Evolutionary conservation across 768 basidiomycete genomes (phyloP).

Genomic region (Tephrocybe sp.): DNA sequence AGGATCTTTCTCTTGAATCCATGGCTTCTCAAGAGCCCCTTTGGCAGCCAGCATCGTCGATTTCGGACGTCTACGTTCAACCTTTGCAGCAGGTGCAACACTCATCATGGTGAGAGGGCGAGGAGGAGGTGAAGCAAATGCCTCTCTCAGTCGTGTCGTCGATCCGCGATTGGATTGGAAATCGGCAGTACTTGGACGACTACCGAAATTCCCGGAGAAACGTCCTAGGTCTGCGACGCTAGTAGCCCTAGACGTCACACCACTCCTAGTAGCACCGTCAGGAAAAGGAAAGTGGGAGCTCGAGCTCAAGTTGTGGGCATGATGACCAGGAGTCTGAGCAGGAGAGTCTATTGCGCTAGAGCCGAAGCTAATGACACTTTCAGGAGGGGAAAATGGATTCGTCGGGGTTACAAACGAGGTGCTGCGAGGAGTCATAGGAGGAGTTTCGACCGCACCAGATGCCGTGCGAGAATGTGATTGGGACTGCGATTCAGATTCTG

Average conservation of each 20-base stretch:
- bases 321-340: conserved; percentile 22
- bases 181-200: conserved; percentile 33
- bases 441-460: conserved; percentile 32
- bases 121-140: conserved; percentile 56
- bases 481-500: conserved; percentile 23
- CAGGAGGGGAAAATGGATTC: conserved; percentile 54
- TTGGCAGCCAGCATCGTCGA: conserved; percentile 44
- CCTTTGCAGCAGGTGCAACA: conserved; percentile 40
- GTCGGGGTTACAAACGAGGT: conserved; percentile 28
- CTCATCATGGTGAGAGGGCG: conserved; percentile 58
- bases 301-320: conserved; percentile 15
- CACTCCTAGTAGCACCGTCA: conserved; percentile 33
- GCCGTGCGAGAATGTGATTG: conserved; percentile 33
- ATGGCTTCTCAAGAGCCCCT: conserved; percentile 54
- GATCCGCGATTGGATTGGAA: conserved; percentile 30
- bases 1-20: conserved; percentile 58
- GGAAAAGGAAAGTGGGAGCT: conserved; percentile 31
- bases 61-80: conserved; percentile 44
- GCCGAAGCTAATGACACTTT: conserved; percentile 45
- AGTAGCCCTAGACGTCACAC: conserved; percentile 34
- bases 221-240: conserved; percentile 43
- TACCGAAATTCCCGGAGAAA: conserved; percentile 35
- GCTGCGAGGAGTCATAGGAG: conserved; percentile 41
- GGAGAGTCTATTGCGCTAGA: conserved; percentile 29
- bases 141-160: conserved; percentile 45